These are phyloP conservation scores for Lepraria neglecta DNA, from an alignment of 495 filamentous ascomycete species.

Conservation along the genomic window DNA sequence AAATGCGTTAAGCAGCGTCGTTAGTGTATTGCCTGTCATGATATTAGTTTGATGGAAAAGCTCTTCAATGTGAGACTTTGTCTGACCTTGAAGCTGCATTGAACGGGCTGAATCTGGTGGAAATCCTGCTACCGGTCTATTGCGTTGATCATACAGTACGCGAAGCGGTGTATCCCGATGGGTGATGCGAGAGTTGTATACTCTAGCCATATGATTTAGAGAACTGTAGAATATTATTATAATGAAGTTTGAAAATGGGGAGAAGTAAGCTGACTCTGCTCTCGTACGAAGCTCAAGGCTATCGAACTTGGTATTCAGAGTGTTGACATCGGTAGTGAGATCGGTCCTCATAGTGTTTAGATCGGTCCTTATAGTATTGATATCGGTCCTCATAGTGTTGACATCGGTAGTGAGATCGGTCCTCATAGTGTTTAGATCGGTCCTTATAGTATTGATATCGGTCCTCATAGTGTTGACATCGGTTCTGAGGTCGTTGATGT, in stretches of 20 bases:
- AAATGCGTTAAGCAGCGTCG: too few species aligned
- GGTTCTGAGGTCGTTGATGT: constrained; percentile 8
- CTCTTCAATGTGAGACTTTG: too few species aligned
- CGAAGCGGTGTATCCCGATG: too few species aligned
- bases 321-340: too few species aligned
- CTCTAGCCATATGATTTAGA: background rate
- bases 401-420: background rate
- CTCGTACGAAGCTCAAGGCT: background rate
- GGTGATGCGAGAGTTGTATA: too few species aligned
- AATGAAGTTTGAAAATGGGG: constrained; percentile 4
- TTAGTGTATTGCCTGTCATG: too few species aligned
- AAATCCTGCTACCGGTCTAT: too few species aligned
- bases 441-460: background rate
- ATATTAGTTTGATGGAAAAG: too few species aligned
- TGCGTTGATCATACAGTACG: too few species aligned
- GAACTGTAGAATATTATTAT: background rate
- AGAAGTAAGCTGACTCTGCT: constrained; percentile 5
- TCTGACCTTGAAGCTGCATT: too few species aligned
- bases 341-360: too few species aligned
- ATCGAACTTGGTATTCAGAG: constrained; percentile 1
- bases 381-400: background rate
- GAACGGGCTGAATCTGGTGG: too few species aligned
- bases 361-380: background rate
- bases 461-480: background rate
- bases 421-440: background rate